Percentiles rank a stretch among this genome's conserved stretches.
phyloP scores from a whole-genome alignment of 768 basidiomycete species.

The Xerocomellus dryophilus region DNA sequence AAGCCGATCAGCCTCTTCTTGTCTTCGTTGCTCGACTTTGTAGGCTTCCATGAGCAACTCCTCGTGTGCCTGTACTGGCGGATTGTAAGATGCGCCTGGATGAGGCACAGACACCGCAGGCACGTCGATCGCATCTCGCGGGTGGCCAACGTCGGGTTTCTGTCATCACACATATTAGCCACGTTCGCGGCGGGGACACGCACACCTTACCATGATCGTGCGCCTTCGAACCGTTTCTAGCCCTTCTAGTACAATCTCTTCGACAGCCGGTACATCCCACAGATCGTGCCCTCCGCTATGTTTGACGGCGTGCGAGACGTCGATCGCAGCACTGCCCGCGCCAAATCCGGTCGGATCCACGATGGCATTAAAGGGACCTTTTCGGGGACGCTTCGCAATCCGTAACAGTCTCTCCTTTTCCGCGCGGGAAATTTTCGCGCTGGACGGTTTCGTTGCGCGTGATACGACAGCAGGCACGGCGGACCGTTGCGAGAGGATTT shows the following conservation, averaged over 20 bases:
- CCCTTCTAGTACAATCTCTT: conserved; percentile 42
- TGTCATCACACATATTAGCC: conserved; percentile 22
- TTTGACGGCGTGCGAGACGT: conserved; percentile 66
- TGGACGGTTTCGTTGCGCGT: conserved; percentile 33
- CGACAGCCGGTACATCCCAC: conserved; percentile 43
- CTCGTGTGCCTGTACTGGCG: conserved; percentile 67
- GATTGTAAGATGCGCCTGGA: conserved; percentile 88
- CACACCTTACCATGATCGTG: conserved; percentile 50
- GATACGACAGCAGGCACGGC: conserved; percentile 83
- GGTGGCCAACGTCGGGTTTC: conserved; percentile 48
- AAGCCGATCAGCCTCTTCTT: conserved; percentile 52
- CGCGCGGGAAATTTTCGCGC: conserved; percentile 47
- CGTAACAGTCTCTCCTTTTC: conserved; percentile 75
- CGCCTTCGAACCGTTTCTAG: conserved; percentile 36
- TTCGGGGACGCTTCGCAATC: conserved; percentile 69
- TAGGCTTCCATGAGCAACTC: conserved; percentile 68
- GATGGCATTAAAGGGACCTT: conserved; percentile 69
- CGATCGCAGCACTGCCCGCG: conserved; percentile 61
- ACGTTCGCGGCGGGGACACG: neutral
- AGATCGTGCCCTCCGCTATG: conserved; percentile 65
- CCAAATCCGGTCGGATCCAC: conserved; percentile 67
- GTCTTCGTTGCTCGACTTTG: conserved; percentile 57
- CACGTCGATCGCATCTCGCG: conserved; percentile 52
- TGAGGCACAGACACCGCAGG: conserved; percentile 72
- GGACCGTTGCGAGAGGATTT: conserved; percentile 82